Conservation (phyloP, 1,139 yeast genomes). For the Blastobotrys buckinghamii region DNA sequence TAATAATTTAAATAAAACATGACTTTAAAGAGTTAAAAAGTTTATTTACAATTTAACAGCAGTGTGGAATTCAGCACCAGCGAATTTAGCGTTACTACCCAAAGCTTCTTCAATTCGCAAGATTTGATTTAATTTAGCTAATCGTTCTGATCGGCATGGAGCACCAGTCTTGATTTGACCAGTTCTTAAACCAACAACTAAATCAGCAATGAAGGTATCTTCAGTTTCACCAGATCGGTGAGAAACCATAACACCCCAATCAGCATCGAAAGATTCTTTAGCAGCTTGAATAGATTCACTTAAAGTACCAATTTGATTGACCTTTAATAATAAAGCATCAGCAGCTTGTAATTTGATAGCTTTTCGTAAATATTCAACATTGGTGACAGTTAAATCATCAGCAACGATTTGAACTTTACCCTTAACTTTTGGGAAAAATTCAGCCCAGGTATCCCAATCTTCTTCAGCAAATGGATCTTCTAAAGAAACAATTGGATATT, state of each 20-base stretch:
- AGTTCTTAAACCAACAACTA: constrained; percentile 91
- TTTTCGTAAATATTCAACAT: constrained; percentile 85
- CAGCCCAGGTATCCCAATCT: constrained; percentile 97
- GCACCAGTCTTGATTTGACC: constrained; percentile 99
- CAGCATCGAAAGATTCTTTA: constrained; percentile 73
- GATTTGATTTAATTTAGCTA: constrained; percentile 89
- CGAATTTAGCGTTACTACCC: constrained; percentile 91
- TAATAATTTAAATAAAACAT: not conserved
- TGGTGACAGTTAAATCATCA: constrained; percentile 97
- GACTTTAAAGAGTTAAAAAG: not conserved
- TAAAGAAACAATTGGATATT: constrained; percentile 94
- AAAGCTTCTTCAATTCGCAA: constrained; percentile 96
- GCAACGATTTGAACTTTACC: constrained; percentile 78
- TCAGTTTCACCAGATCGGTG: constrained; percentile 99
- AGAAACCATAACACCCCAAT: constrained; percentile 94
- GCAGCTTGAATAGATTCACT: constrained; percentile 86
- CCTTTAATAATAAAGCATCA: constrained; percentile 88
- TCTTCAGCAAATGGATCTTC: constrained; percentile 99
- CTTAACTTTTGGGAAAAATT: constrained; percentile 66
- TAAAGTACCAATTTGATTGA: constrained; percentile 79
- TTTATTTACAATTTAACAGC: constrained; percentile 21
- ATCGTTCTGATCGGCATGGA: constrained; percentile 98
- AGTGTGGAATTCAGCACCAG: constrained; percentile 79
- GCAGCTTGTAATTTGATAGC: constrained; percentile 96
- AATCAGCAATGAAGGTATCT: constrained; percentile 95